phyloP scores from a whole-genome alignment of 2,329 filamentous ascomycete species.

The Nothophoma quercina region DNA sequence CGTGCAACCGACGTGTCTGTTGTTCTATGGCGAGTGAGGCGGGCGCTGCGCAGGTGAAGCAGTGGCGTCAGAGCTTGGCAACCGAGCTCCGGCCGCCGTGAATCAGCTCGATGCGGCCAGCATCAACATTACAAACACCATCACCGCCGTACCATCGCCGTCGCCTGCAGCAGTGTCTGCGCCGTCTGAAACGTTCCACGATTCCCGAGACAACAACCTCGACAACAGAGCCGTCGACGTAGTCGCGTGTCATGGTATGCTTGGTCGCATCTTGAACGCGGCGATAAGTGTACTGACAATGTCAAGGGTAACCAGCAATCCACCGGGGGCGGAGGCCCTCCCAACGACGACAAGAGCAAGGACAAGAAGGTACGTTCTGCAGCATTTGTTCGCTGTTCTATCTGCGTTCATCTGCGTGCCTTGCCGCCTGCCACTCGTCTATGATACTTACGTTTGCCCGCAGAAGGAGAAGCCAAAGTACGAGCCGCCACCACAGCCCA shows the following conservation, averaged over 20 bases:
- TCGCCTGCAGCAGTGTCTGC: conserved; percentile 23
- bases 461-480: conserved; percentile 99
- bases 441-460: conserved; percentile 25
- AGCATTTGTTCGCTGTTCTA: no score
- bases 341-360: conserved; percentile 85
- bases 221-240: conserved; percentile 12
- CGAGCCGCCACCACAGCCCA: conserved; percentile 95
- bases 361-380: conserved; percentile 70
- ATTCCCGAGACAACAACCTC: background rate
- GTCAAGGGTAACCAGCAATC: conserved; percentile 82
- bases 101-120: conserved; percentile 32
- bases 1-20: conserved; percentile 44
- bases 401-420: background rate
- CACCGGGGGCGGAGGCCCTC: conserved; percentile 74
- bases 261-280: conserved; percentile 25
- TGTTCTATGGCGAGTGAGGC: conserved; percentile 42
- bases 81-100: conserved; percentile 27
- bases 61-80: conserved; percentile 35
- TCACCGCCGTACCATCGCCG: conserved; percentile 27
- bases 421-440: conserved; percentile 14
- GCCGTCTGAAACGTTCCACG: background rate
- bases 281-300: conserved; percentile 48
- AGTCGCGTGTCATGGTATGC: conserved; percentile 45
- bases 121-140: conserved; percentile 45
- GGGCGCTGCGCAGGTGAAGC: conserved; percentile 25